A percentile compares a stretch with the other conserved stretches of the same genome.
phyloP scores from a whole-genome alignment of 2,329 filamentous ascomycete species.

The Aspergillus jensenii region DNA sequence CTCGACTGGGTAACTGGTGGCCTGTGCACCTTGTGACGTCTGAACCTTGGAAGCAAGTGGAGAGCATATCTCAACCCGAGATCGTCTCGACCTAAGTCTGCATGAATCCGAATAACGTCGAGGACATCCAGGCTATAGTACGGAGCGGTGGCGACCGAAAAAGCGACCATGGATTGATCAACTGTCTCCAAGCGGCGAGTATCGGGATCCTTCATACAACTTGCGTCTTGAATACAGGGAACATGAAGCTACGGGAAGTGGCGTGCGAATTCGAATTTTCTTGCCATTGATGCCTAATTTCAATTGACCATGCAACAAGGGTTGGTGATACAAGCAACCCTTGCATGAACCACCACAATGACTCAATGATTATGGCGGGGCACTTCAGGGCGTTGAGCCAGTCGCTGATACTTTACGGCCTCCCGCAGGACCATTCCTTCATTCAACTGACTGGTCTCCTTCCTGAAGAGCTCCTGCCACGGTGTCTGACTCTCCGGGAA shows the following conservation, averaged over 20 bases:
- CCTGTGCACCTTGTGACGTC: not conserved
- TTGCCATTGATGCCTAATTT: not conserved
- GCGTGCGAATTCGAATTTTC: not conserved
- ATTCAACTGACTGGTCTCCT: slow-evolving; percentile 46
- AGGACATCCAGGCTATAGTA: not conserved
- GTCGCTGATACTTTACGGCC: slow-evolving; percentile 48
- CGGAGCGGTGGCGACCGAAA: slow-evolving; percentile 4
- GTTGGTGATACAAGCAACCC: not conserved
- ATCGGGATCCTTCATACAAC: not conserved
- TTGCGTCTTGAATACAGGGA: not conserved
- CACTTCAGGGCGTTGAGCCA: slow-evolving; percentile 44
- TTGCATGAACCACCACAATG: slow-evolving; percentile 2
- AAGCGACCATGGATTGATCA: not conserved
- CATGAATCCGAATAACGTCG: not conserved
- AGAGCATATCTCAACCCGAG: not conserved
- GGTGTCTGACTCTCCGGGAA: slow-evolving; percentile 48
- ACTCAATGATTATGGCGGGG: slow-evolving; percentile 48
- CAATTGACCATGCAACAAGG: not conserved
- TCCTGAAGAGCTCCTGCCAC: slow-evolving; percentile 53
- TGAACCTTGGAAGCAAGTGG: not conserved
- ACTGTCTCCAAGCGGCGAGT: not conserved
- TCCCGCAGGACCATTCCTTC: slow-evolving; percentile 50
- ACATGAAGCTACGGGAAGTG: not conserved
- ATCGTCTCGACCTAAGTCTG: not conserved
- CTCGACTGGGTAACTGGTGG: not conserved